Percentiles rank a stretch among this genome's conserved stretches.
Conservation (phyloP, 176 grass and related monocot species). For the Carex myosuroides region DNA sequence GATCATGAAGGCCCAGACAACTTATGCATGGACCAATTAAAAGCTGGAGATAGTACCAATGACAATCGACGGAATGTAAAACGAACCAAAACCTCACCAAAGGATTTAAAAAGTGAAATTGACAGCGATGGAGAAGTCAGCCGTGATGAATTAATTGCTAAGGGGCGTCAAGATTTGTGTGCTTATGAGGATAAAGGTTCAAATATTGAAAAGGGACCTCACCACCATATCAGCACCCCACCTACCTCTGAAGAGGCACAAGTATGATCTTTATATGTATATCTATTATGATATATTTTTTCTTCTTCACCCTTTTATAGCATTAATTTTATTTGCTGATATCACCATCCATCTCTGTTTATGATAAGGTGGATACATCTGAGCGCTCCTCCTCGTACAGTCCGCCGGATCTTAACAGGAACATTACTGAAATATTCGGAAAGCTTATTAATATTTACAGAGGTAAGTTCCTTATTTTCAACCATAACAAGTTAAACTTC, state of each 20-base stretch:
- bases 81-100: constrained; percentile 26
- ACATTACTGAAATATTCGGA: constrained; percentile 84
- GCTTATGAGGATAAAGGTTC: constrained; percentile 9
- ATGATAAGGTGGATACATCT: constrained; percentile 42
- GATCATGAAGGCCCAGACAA: constrained; percentile 7
- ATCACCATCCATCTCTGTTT: not conserved
- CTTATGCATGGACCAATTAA: not conserved
- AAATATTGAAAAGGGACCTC: constrained; percentile 17
- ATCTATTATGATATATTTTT: not conserved
- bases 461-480: constrained; percentile 31
- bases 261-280: constrained; percentile 24
- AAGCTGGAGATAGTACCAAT: constrained; percentile 1
- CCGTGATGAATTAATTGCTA: not conserved
- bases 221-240: constrained; percentile 12
- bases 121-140: not conserved
- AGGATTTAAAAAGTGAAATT: not conserved
- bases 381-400: constrained; percentile 43
- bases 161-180: constrained; percentile 2
- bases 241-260: constrained; percentile 23
- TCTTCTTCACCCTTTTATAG: too few relatives aligned
- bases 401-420: constrained; percentile 73
- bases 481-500: not conserved
- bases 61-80: constrained; percentile 18
- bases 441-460: constrained; percentile 90
- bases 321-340: not conserved